Evolutionary conservation across 306 rosid genomes (phyloP), one percentile per base, ranked within the genome.

Genomic region (Sphenostylis stenocarpa): DNA sequence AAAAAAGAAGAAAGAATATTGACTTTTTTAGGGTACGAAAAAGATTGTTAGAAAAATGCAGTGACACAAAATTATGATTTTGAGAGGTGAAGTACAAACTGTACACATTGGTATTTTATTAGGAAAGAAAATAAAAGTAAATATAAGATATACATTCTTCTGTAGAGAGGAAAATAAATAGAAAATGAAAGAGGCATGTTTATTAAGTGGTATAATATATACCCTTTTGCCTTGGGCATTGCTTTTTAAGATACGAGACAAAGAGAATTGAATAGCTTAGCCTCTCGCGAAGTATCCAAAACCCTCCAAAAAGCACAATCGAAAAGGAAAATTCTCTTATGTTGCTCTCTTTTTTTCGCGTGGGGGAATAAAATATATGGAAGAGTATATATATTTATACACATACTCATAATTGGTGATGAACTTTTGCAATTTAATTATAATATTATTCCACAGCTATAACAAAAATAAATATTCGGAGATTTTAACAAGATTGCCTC

Each of bases 241-340:
- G 60, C 88, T 73, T 88, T 88, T 39, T 53, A 24, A 75, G 81
- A 84, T 84, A 76, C 76, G 55, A 56, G 82, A 84, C 74, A 76
- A 13, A 64, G 36, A 67, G 80, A 77, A 77, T 64, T 53, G 52
- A 69, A 69, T 65, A 39, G 73, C 80, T 23, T 52, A 63, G 70
- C 87, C 73, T 76, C 70, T 67, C 70, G 10, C 41, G 33, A 76
- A 66, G 75, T 33, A 73, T 76, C 76, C 58, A 63, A 49, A 73
- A 34, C 75, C 84, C 41, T 69, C 49, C 62, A 24, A 20, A 67
- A 70, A 62, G 78, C 73, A 31, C 63, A 53, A 15, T 39, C 36
- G 9, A 31, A 63, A 80, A 76, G 75, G 9, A 44, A 76, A 71
- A 80, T 71, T 76, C 81, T 79, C 75, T 66, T 26, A n/a, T n/a